phyloP scores from a whole-genome alignment of 331 rosid genomes.

The Pyrus hybrid region DNA sequence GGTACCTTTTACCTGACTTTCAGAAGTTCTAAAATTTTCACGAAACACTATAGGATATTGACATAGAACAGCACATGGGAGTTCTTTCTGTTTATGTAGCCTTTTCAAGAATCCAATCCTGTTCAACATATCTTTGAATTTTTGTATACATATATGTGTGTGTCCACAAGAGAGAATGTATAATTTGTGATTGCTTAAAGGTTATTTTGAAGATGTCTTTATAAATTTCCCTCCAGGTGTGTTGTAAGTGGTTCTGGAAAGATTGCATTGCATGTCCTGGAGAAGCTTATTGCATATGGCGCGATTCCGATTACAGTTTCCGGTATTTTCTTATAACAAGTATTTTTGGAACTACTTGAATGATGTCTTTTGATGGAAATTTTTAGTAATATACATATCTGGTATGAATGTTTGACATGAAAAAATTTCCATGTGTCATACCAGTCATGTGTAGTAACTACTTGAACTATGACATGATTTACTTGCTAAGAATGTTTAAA shows the following conservation, averaged over 20 bases:
- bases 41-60: conserved; percentile 1
- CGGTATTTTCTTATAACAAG: conserved; percentile 36
- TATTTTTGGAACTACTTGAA: conserved; percentile 4
- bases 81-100: conserved; percentile 13
- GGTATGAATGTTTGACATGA: too few species aligned
- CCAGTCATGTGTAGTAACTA: too few species aligned
- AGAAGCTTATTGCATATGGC: conserved; percentile 93
- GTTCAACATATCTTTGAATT: not conserved
- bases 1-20: conserved; percentile 40
- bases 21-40: conserved; percentile 14
- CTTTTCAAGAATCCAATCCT: not conserved
- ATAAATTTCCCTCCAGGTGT: conserved; percentile 28
- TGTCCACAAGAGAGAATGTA: not conserved
- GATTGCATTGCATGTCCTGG: conserved; percentile 96
- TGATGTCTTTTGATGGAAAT: not conserved
- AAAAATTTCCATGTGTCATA: too few species aligned
- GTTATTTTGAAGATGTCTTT: not conserved
- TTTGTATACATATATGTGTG: not conserved
- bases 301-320: conserved; percentile 90
- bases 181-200: not conserved
- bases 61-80: not conserved
- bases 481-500: not conserved
- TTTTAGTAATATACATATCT: not conserved
- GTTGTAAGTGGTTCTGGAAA: conserved; percentile 86
- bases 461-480: not conserved